These are phyloP conservation scores for Venturiaceae sp. DNA, from an alignment of 2,329 filamentous ascomycete genomes.

Conservation along the genomic window DNA sequence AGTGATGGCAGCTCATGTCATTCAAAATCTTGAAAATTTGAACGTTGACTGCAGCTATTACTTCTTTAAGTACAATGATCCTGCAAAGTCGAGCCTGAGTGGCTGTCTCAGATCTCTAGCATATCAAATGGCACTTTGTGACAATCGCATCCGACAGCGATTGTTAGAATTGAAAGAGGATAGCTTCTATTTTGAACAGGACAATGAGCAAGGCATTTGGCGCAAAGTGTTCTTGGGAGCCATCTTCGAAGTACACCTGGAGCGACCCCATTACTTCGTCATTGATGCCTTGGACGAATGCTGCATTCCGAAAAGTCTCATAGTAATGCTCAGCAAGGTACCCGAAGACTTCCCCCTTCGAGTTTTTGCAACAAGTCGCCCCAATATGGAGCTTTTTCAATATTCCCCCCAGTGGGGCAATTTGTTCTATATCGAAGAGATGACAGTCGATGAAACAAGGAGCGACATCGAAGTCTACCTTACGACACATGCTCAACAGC, in stretches of 20 bases:
- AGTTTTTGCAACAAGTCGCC: constrained; percentile 20
- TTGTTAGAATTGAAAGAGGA: too few species aligned
- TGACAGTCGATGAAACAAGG: neutral
- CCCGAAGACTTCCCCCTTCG: constrained; percentile 15
- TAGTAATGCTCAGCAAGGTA: neutral
- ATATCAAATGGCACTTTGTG: too few species aligned
- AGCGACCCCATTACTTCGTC: neutral
- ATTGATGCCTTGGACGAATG: neutral
- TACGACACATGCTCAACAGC: neutral
- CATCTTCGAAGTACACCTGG: constrained; percentile 10
- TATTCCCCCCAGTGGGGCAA: neutral
- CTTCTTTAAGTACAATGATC: too few species aligned
- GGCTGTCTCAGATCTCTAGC: too few species aligned
- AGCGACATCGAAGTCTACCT: neutral
- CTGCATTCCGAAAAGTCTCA: neutral
- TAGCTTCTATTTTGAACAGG: too few species aligned
- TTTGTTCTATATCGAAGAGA: constrained; percentile 9
- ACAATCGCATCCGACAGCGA: too few species aligned
- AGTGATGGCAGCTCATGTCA: constrained; percentile 18
- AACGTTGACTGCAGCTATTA: too few species aligned
- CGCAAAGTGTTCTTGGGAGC: too few species aligned
- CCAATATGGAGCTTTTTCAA: constrained; percentile 14
- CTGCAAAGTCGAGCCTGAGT: too few species aligned
- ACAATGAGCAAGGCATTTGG: too few species aligned
- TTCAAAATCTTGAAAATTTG: too few species aligned